Evolutionary conservation across 2,329 filamentous ascomycete genomes (phyloP), one percentile per base, ranked within the genome.

Genomic region (Botrytis galanthina): DNA sequence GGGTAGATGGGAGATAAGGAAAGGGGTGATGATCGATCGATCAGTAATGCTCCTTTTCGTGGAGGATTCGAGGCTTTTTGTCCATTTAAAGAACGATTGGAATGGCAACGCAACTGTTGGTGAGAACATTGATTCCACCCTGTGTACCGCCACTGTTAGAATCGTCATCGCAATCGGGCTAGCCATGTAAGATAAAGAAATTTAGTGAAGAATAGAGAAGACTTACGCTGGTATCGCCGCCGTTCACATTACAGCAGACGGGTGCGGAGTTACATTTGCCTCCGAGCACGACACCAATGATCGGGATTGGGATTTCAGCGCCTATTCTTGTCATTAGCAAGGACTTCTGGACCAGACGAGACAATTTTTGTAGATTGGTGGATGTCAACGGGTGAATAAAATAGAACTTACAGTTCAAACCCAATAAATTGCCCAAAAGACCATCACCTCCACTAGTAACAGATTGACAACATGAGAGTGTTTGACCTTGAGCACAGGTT

Each of bases 381-480:
- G 6, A 59, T 8, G 6, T 18, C 20, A 10, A 42, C 2, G 54
- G 37, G 10, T 10, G 9, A 10, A 20, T 26, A 22, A 4, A 37
- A 12, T 4, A 10, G 3, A 4, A 71, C 70, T 44, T 42, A 71
- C 70, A 71, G 8, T 32, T n/a, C 16, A 51, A 22, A 2, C 29
- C 59, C 32, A 71, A 51, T 8, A 71, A 7, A 32, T 26, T 54
- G 10, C n/a, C 35, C 9, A 71, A 6, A 35, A 64, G 1, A 3
- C 70, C 69, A 51, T 22, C 20, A 22, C 42, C 32, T 35, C 12
- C 32, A 32, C 14, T 1, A 12, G 60, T 42, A 3, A n/a, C n/a
- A n/a, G 29, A 22, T 18, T 69, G n/a, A 37, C 75, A 76, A 63
- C 75, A 76, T 2, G 48, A 37, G 9, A 72, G 54, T 8, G 44